Evolutionary conservation across 1,284 basidiomycete genomes (phyloP).

Genomic region (Hemileccinum hortonii): DNA sequence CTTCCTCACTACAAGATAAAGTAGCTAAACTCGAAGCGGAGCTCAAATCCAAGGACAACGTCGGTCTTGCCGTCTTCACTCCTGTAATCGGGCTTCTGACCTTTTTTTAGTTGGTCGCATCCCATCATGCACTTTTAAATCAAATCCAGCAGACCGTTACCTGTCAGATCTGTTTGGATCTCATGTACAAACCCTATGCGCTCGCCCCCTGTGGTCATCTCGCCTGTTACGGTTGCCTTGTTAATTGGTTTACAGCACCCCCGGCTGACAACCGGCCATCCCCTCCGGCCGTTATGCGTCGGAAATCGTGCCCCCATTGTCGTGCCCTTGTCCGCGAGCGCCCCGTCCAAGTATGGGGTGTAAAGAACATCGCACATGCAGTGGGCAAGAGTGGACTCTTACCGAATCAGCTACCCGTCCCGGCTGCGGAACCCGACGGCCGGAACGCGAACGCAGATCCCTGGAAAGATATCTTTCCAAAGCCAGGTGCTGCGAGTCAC

Average conservation of each 20-base stretch:
- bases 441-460: constrained; percentile 41
- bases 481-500: constrained; percentile 6
- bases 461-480: constrained; percentile 61
- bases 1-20: constrained; percentile 32
- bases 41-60: constrained; percentile 41
- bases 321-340: constrained; percentile 58
- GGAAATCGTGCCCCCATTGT: constrained; percentile 76
- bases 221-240: constrained; percentile 66
- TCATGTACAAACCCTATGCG: constrained; percentile 67
- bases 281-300: constrained; percentile 34
- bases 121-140: constrained; percentile 50
- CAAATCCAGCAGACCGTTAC: constrained; percentile 60
- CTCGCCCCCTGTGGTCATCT: constrained; percentile 74
- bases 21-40: constrained; percentile 44
- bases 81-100: constrained; percentile 1
- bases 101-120: constrained; percentile 40
- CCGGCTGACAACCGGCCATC: constrained; percentile 26
- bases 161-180: constrained; percentile 74
- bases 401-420: constrained; percentile 24
- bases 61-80: constrained; percentile 23
- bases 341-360: constrained; percentile 68
- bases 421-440: constrained; percentile 16
- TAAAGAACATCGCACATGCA: constrained; percentile 62
- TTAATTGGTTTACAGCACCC: constrained; percentile 68
- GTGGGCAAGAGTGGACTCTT: constrained; percentile 55